Evolutionary conservation across 805 yeast genomes (phyloP), one percentile per base, ranked within the genome.

Genomic region (Saccharomycopsis javanensis): DNA sequence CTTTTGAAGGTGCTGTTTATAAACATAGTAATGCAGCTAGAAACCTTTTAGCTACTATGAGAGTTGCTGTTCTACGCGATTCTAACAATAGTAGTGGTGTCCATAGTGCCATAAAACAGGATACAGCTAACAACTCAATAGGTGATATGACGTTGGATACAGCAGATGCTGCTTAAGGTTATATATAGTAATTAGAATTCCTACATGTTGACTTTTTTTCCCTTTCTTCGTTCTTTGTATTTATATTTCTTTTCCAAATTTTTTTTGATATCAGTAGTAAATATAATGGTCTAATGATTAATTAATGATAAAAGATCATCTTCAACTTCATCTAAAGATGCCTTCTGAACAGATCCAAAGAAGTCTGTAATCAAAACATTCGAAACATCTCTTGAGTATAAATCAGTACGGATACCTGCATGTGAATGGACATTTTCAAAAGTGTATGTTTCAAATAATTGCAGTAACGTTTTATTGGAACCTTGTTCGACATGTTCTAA

Each of bases 1-100:
- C 96, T 1, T 91, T 91, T 70, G 89, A 85, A 68, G 97, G 98
- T 23, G 97, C 96, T 2, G 97, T 91, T 11, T 91, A 91, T 71
- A 81, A 82, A 57, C 98, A 91, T 69, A 86, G 94, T 64, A 89
- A 92, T 57, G 97, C 97, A 0, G 97, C 97, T 1, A 86, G 85
- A 66, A 91, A 91, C 70, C 71, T 91, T 60, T 74, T 91, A 60
- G 95, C 96, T 1, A 91, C 96, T 0, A 89, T 91, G 97, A 79
- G 98, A 65, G 85, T 91, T 15, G 96, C 96, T 0, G 91, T 87
- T 27, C 75, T 87, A 23, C 53, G 55, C 31, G 82, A 90, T 60
- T 86, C 88, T 15, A 91, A 91, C 8, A 79, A 86, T 61, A 92
- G 88, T 63, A 86, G 82, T 60, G 85, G 48, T 1, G 23, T 42